Percentiles rank a stretch among this genome's conserved stretches.
Evolutionary conservation across 2,329 filamentous ascomycete species (phyloP).

Genomic region (Paraconiothyrium brasiliense): DNA sequence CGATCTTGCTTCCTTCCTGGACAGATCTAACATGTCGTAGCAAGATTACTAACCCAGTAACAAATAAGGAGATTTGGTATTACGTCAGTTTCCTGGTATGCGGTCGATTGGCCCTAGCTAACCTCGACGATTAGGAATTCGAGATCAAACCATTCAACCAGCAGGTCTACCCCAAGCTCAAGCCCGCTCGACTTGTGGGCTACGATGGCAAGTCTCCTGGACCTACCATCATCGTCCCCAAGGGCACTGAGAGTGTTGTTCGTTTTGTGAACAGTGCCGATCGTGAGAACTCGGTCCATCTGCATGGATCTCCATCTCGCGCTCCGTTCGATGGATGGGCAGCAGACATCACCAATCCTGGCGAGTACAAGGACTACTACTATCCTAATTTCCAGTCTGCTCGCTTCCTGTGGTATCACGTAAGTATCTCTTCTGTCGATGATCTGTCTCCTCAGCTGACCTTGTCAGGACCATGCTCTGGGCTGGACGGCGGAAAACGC

Average conservation of each 20-base stretch:
- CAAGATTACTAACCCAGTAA: conserved; percentile 21
- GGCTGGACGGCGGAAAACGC: conserved; percentile 58
- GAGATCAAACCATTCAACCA: conserved; percentile 54
- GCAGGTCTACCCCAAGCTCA: conserved; percentile 54
- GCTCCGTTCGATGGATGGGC: conserved; percentile 65
- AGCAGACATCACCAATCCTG: conserved; percentile 59
- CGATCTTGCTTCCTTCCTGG: background rate
- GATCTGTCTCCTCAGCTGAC: background rate
- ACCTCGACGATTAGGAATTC: conserved; percentile 37
- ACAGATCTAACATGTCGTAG: background rate
- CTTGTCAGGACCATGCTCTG: conserved; percentile 15
- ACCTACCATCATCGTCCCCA: conserved; percentile 60
- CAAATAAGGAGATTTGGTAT: conserved; percentile 35
- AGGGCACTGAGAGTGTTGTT: conserved; percentile 62
- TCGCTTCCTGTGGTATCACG: conserved; percentile 66
- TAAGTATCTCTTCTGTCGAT: background rate
- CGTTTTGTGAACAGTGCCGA: conserved; percentile 61
- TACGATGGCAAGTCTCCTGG: conserved; percentile 66
- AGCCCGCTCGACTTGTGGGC: conserved; percentile 54
- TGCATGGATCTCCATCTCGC: conserved; percentile 61
- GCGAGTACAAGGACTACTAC: conserved; percentile 68
- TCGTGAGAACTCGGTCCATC: conserved; percentile 60
- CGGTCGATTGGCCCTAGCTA: background rate
- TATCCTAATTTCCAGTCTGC: conserved; percentile 65
- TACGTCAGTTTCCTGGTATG: conserved; percentile 33